Conservation (phyloP, 345 rosid genomes). For the Ailanthus altissimus region DNA sequence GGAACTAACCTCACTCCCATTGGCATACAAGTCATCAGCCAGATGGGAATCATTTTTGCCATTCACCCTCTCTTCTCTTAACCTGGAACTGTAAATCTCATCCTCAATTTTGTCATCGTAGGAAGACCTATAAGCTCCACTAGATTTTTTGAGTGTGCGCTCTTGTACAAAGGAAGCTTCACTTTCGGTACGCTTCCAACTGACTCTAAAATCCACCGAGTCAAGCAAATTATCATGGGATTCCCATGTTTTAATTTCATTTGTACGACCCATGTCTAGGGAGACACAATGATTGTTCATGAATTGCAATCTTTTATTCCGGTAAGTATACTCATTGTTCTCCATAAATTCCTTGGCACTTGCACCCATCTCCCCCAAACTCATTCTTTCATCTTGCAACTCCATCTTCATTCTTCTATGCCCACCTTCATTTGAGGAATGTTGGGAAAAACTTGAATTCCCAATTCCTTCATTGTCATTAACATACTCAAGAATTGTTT, state of each 20-base stretch:
- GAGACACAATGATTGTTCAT: conserved; percentile 25
- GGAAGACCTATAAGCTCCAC: conserved; percentile 37
- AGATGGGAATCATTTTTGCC: conserved; percentile 26
- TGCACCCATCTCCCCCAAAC: conserved; percentile 21
- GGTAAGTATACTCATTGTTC: conserved; percentile 29
- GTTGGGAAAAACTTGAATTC: conserved; percentile 24
- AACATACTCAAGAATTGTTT: conserved; percentile 13
- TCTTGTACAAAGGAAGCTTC: conserved; percentile 43
- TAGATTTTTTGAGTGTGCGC: conserved; percentile 34
- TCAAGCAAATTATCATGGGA: conserved; percentile 39
- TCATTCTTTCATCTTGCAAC: conserved; percentile 26
- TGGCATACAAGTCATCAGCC: conserved; percentile 19
- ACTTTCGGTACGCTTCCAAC: conserved; percentile 34
- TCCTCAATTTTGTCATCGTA: conserved; percentile 30
- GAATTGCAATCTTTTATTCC: conserved; percentile 33
- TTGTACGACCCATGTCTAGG: conserved; percentile 27
- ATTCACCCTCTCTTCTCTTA: conserved; percentile 25
- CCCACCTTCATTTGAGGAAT: conserved; percentile 24
- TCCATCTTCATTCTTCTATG: conserved; percentile 23
- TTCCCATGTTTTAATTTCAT: conserved; percentile 31
- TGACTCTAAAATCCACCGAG: conserved; percentile 39
- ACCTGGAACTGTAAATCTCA: conserved; percentile 28
- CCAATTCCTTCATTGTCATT: conserved; percentile 13
- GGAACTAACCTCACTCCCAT: conserved; percentile 27
- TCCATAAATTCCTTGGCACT: conserved; percentile 32